Evolutionary conservation across 345 rosid species (phyloP).

Genomic region (Eucalyptus dawsonii): DNA sequence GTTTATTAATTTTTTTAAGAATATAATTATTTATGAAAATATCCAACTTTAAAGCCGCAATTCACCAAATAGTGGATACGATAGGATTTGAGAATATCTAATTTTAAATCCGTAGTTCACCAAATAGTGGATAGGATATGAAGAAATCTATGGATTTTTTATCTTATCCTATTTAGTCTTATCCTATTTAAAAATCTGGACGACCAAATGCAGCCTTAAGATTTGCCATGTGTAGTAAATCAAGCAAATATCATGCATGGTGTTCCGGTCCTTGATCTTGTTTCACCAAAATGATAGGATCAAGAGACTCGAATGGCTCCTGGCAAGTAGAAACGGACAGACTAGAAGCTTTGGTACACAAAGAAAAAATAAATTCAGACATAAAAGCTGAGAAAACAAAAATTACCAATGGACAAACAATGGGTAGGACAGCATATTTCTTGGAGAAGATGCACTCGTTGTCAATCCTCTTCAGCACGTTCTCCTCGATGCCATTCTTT

Average conservation of each 20-base stretch:
- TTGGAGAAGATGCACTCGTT: conserved; percentile 18
- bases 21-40: too few species aligned
- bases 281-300: conserved; percentile 11
- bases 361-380: not conserved
- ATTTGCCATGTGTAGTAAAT: conserved; percentile 23
- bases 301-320: not conserved
- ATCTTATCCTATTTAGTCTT: too few species aligned
- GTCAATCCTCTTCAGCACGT: conserved; percentile 21
- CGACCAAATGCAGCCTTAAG: not conserved
- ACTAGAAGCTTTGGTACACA: not conserved
- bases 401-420: conserved; percentile 14
- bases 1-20: too few species aligned
- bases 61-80: too few species aligned
- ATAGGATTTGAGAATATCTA: too few species aligned
- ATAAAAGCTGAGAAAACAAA: not conserved
- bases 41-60: too few species aligned
- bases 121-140: too few species aligned
- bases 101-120: too few species aligned
- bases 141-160: not conserved
- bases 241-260: conserved; percentile 30
- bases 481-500: not conserved
- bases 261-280: conserved; percentile 1
- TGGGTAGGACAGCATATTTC: conserved; percentile 32
- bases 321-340: not conserved
- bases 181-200: too few species aligned